Evolutionary conservation across 2,329 filamentous ascomycete species (phyloP), one percentile per base, ranked within the genome.

Genomic region (Aspergillus sp.): DNA sequence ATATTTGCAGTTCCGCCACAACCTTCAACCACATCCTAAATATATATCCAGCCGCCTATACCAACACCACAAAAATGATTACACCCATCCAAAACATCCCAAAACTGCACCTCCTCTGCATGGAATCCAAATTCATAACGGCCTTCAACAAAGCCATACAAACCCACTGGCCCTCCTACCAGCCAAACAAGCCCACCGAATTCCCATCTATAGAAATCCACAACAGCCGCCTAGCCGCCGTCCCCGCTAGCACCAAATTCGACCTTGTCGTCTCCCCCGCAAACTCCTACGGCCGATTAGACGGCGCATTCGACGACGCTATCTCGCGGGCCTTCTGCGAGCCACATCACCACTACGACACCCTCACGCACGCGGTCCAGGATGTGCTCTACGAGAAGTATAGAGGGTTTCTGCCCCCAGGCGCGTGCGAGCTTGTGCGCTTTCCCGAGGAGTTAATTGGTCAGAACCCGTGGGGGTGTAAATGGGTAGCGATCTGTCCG

Each of bases 301-400:
- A 84, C 60, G 82, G 83, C 27, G 80, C 75, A 48, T 85, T 83
- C 60, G 81, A 84, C 67, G 78, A 82, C 61, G 82, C 82, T 22
- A 80, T 84, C 54, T 83, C 81, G 0, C 73, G 75, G 33, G 74
- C 75, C 11, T 78, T 83, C 58, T 77, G 78, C 1, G 65, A 62
- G 3, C 80, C 80, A 0, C 59, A 60, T 4, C 64, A 76, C 22
- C 73, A 79, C 52, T 83, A 83, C 61, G 61, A 74, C 19, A 79
- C 80, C 1, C 73, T 84, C 1, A 83, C 81, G 0, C 66, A 69
- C 6, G 75, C 73, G 6, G 79, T 73, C 1, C 82, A 84, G 63
- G 50, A 51, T 0, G 68, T 70, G 0, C 65, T 84, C 1, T 84
- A 83, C 57, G 65, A 76, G 3, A 70, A 74, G 52, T 82, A 76